A percentile compares a stretch with the other conserved stretches of the same genome.
Conservation (phyloP, 306 rosid species). For the Corylus americana region DNA sequence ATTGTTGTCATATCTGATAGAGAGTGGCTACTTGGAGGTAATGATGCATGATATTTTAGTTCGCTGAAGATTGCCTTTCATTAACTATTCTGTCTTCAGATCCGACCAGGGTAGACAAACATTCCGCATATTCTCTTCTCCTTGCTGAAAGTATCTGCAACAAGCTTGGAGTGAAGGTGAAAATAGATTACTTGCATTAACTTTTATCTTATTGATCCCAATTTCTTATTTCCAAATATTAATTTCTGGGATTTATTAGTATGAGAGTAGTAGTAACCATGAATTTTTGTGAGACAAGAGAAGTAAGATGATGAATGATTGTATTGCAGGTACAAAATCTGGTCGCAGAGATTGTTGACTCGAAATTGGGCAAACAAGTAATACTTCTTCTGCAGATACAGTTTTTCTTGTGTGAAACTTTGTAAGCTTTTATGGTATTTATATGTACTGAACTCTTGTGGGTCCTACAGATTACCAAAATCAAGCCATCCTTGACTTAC, state of each 20-base stretch:
- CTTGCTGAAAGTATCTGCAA: constrained; percentile 84
- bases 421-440: background rate
- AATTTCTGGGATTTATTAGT: constrained; percentile 14
- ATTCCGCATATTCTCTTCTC: constrained; percentile 79
- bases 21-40: constrained; percentile 92
- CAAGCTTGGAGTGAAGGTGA: constrained; percentile 81
- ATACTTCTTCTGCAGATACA: constrained; percentile 20
- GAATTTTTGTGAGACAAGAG: constrained; percentile 13
- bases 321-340: constrained; percentile 81
- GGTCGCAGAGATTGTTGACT: constrained; percentile 87
- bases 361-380: constrained; percentile 93
- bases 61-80: constrained; percentile 26
- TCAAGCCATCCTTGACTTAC: constrained; percentile 80
- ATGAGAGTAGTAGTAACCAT: constrained; percentile 3
- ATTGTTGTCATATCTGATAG: constrained; percentile 79
- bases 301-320: constrained; percentile 17
- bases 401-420: background rate
- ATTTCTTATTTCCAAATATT: background rate
- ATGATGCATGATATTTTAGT: constrained; percentile 22
- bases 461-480: constrained; percentile 66
- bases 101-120: constrained; percentile 82
- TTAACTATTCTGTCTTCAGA: constrained; percentile 59
- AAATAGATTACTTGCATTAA: constrained; percentile 4
- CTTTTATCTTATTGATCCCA: background rate
- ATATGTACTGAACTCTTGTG: background rate